Conservation (phyloP, 129 eudicot species). For the Chrysanthemum lavandulifolium region DNA sequence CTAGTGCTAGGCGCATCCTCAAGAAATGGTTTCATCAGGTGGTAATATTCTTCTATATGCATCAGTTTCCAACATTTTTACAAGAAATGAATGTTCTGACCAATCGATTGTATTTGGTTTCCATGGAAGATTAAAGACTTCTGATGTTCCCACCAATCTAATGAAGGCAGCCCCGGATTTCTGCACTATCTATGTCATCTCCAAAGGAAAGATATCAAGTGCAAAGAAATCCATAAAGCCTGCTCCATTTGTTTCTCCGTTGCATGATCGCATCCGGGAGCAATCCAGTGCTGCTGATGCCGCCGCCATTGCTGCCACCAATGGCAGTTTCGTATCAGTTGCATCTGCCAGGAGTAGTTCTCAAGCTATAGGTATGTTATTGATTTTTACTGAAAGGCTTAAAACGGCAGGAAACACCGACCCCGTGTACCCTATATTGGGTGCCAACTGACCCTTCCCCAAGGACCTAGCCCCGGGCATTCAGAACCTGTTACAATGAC, state of each 20-base stretch:
- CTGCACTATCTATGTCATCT: constrained; percentile 78
- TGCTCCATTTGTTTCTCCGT: constrained; percentile 62
- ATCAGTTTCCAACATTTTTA: constrained; percentile 1
- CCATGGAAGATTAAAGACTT: constrained; percentile 49
- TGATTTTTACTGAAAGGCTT: not conserved
- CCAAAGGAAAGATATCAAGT: constrained; percentile 69
- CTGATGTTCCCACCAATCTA: constrained; percentile 54
- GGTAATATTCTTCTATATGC: not conserved
- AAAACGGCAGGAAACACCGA: no score
- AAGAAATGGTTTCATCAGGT: constrained; percentile 77
- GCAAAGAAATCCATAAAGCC: constrained; percentile 53
- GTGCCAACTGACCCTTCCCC: no score
- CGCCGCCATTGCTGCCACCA: not conserved
- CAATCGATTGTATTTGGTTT: constrained; percentile 1
- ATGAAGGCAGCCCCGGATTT: constrained; percentile 65
- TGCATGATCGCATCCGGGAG: constrained; percentile 34
- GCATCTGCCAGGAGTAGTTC: constrained; percentile 31
- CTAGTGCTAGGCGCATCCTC: constrained; percentile 81
- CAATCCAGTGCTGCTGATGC: constrained; percentile 1
- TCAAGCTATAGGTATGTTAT: constrained; percentile 32
- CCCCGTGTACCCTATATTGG: no score
- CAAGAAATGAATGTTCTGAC: constrained; percentile 7
- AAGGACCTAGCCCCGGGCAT: no score
- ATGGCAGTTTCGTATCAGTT: constrained; percentile 23
- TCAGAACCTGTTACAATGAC: no score